Conservation (phyloP, 768 basidiomycete species). For the Calocera viscosa region DNA sequence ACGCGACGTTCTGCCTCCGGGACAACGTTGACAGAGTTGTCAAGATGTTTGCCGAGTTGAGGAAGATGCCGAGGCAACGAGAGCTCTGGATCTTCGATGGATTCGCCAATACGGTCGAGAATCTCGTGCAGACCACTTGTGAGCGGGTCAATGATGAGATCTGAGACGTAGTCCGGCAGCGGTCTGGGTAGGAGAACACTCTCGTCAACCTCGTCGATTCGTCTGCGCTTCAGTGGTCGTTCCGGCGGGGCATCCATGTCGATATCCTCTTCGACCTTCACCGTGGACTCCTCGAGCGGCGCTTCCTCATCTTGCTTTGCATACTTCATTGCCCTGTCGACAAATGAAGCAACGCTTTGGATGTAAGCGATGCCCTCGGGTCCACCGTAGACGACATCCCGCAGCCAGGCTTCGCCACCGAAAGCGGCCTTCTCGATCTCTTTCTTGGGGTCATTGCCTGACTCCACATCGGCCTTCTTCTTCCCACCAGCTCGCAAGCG, state of each 20-base stretch:
- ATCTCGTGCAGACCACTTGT: slow-evolving; percentile 33
- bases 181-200: not conserved
- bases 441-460: not conserved
- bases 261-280: not conserved
- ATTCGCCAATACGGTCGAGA: slow-evolving; percentile 16
- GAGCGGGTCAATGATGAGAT: slow-evolving; percentile 31
- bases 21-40: not conserved
- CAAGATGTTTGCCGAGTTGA: not conserved
- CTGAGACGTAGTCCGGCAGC: slow-evolving; percentile 32
- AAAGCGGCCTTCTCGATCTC: not conserved
- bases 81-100: not conserved
- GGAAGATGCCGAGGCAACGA: slow-evolving; percentile 1
- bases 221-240: not conserved
- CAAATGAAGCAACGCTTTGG: slow-evolving; percentile 63
- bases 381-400: slow-evolving; percentile 69
- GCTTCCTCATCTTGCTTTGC: not conserved
- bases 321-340: slow-evolving; percentile 20
- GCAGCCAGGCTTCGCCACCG: slow-evolving; percentile 50
- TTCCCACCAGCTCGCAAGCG: not conserved
- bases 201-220: slow-evolving; percentile 7
- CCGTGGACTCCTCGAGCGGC: not conserved
- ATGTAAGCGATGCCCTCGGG: slow-evolving; percentile 64
- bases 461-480: not conserved
- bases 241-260: not conserved
- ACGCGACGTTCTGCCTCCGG: not conserved